Percentiles rank a stretch among this genome's conserved stretches.
phyloP scores from a whole-genome alignment of 2,329 filamentous ascomycete genomes.

The Cercospora zeae-maydis region DNA sequence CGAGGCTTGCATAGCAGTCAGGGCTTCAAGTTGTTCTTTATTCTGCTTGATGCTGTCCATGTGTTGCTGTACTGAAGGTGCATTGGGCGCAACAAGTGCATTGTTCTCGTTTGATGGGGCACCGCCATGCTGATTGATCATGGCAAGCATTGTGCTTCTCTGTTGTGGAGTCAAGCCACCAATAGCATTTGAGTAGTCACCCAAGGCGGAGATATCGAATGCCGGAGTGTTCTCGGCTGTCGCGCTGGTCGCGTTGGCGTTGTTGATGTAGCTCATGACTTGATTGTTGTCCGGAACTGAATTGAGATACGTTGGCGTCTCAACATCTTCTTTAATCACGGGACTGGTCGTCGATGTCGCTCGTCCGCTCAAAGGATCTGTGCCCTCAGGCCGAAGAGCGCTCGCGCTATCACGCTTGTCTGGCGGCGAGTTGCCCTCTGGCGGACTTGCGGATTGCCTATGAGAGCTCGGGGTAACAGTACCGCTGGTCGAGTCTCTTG shows the following conservation, averaged over 20 bases:
- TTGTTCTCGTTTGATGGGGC: constrained; percentile 48
- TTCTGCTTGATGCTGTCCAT: constrained; percentile 65
- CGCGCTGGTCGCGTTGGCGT: constrained; percentile 41
- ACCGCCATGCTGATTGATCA: constrained; percentile 46
- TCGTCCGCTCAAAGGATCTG: constrained; percentile 1
- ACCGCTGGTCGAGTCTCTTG: constrained; percentile 9
- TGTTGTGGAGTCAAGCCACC: constrained; percentile 48
- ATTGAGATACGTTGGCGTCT: constrained; percentile 37
- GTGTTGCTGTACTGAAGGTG: constrained; percentile 51
- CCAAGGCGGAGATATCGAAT: constrained; percentile 47
- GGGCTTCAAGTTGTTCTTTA: constrained; percentile 70
- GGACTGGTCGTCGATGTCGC: constrained; percentile 29
- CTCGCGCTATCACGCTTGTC: constrained; percentile 20
- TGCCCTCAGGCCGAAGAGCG: constrained; percentile 21
- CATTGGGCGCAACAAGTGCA: constrained; percentile 54
- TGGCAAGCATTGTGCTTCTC: constrained; percentile 46
- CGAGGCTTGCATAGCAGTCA: constrained; percentile 65
- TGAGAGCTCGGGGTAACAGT: constrained; percentile 29
- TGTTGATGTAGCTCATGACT: constrained; percentile 51
- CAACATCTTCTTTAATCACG: constrained; percentile 41
- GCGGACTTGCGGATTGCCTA: constrained; percentile 28
- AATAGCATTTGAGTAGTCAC: constrained; percentile 47
- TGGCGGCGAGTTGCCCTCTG: constrained; percentile 21
- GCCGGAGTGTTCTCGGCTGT: constrained; percentile 38
- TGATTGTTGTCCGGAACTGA: constrained; percentile 44